phyloP scores from a whole-genome alignment of 495 filamentous ascomycete genomes.

The Rostrohypoxylon terebratum region DNA sequence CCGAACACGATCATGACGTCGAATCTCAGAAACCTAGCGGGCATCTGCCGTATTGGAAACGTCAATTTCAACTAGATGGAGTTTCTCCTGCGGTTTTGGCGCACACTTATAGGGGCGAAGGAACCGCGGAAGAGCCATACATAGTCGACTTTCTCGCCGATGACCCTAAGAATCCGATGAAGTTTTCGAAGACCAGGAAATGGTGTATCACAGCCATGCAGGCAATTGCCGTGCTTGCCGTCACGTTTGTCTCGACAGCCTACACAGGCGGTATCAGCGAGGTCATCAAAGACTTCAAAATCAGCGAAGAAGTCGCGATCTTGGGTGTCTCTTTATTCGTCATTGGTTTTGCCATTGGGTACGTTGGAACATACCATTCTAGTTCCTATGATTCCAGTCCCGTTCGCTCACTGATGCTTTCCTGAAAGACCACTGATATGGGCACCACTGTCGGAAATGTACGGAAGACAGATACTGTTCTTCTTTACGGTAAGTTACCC shows the following conservation, averaged over 20 bases:
- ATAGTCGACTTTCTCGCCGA: conserved; percentile 77
- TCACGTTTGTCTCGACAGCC: conserved; percentile 81
- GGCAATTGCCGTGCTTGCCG: conserved; percentile 76
- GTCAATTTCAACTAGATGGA: conserved; percentile 54
- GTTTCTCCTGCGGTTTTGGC: conserved; percentile 63
- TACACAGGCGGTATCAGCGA: conserved; percentile 77
- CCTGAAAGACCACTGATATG: conserved; percentile 32
- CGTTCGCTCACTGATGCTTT: neutral
- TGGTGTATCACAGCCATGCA: conserved; percentile 76
- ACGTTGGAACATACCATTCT: conserved; percentile 65
- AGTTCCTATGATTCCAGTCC: neutral
- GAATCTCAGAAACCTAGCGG: conserved; percentile 30
- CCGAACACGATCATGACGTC: conserved; percentile 33
- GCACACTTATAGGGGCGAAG: conserved; percentile 72
- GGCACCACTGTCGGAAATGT: conserved; percentile 68
- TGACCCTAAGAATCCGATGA: conserved; percentile 79
- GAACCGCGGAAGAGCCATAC: conserved; percentile 80
- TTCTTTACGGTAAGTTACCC: conserved; percentile 60
- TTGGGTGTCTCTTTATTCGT: conserved; percentile 81
- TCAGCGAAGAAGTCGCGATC: conserved; percentile 69
- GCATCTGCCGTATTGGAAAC: conserved; percentile 38
- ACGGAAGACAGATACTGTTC: conserved; percentile 78
- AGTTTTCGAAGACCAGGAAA: conserved; percentile 70
- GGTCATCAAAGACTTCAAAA: conserved; percentile 69
- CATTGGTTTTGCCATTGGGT: conserved; percentile 74